phyloP scores from a whole-genome alignment of 495 filamentous ascomycete genomes.

The Talaromyces nanjingensis region DNA sequence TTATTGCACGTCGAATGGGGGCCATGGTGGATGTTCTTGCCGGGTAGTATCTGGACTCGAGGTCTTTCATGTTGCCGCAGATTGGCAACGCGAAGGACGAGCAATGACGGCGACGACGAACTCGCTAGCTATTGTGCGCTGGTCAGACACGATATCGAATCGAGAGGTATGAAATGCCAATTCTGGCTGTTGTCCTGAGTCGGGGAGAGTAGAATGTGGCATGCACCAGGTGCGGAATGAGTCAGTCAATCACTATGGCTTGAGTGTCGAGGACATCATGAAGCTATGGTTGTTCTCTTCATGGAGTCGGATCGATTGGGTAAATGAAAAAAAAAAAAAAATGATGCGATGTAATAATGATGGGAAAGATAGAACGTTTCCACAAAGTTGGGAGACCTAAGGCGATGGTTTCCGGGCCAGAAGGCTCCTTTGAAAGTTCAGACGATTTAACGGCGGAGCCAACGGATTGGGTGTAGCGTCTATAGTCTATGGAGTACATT shows the following conservation, averaged over 20 bases:
- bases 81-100: background rate
- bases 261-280: background rate
- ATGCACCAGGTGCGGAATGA: background rate
- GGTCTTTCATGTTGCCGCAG: background rate
- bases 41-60: background rate
- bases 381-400: background rate
- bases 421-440: background rate
- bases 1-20: conserved; percentile 65
- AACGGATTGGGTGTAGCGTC: background rate
- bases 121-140: background rate
- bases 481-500: background rate
- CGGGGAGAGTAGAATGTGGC: background rate
- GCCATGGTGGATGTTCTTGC: conserved; percentile 41
- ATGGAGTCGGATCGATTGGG: background rate
- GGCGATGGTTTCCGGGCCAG: background rate
- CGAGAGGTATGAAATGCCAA: background rate
- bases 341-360: background rate
- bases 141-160: background rate
- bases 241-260: background rate
- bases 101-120: background rate
- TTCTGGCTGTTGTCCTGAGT: background rate
- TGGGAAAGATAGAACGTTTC: background rate
- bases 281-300: background rate
- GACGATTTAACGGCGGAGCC: background rate
- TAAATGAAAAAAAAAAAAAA: background rate